phyloP scores from a whole-genome alignment of 1,284 basidiomycete species.

The Trichosporon sp. region DNA sequence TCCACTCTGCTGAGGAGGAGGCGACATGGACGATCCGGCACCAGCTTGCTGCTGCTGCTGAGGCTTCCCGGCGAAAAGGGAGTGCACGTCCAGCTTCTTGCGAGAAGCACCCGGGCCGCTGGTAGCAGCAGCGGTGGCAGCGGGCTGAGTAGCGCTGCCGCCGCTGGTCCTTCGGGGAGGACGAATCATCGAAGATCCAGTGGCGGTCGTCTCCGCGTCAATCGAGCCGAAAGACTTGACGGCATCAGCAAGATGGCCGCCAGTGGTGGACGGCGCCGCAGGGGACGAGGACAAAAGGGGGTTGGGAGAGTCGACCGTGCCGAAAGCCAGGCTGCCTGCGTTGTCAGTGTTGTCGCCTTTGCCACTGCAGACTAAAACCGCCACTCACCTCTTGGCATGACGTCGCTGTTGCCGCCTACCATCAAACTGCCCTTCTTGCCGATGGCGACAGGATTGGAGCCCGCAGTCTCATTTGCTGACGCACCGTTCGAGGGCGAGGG shows the following conservation, averaged over 20 bases:
- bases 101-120: not conserved
- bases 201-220: conserved; percentile 52
- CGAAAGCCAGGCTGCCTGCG: conserved; percentile 58
- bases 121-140: not conserved
- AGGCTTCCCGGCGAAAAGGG: conserved; percentile 41
- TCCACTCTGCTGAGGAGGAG: conserved; percentile 20
- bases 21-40: conserved; percentile 17
- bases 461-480: conserved; percentile 24
- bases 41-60: conserved; percentile 19
- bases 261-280: conserved; percentile 48
- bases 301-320: conserved; percentile 65
- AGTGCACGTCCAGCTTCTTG: conserved; percentile 37
- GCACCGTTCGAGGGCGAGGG: conserved; percentile 30
- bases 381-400: conserved; percentile 35
- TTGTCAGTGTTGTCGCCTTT: not conserved
- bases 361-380: not conserved
- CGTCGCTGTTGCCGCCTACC: conserved; percentile 41
- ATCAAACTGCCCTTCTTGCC: conserved; percentile 41
- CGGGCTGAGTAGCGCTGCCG: conserved; percentile 20
- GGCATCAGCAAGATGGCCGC: conserved; percentile 47
- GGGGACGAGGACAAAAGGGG: conserved; percentile 49
- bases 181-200: conserved; percentile 34
- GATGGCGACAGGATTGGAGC: conserved; percentile 30
- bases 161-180: conserved; percentile 38
- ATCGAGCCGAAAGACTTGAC: conserved; percentile 76